Percentiles rank a stretch among this genome's conserved stretches.
phyloP scores from a whole-genome alignment of 352 stramenopile genomes.

The Blastocystis sp. region DNA sequence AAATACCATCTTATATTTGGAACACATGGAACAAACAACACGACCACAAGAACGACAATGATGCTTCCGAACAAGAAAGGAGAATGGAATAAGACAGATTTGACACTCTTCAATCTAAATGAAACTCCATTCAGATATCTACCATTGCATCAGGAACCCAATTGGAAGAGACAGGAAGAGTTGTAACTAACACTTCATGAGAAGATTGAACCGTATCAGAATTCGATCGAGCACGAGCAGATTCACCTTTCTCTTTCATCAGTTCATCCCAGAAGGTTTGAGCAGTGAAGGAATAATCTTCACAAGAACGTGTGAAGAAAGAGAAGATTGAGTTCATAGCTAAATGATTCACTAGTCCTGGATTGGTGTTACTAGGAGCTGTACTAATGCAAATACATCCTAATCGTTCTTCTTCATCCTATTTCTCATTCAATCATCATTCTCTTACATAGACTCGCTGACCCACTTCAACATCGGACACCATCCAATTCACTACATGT shows the following conservation, averaged over 20 bases:
- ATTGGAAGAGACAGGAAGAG: conserved; percentile 68
- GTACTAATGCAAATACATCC: conserved; percentile 37
- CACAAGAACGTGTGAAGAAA: not conserved
- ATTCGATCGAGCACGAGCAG: conserved; percentile 69
- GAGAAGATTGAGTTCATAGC: conserved; percentile 8
- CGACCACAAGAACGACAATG: conserved; percentile 80
- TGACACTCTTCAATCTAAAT: conserved; percentile 79
- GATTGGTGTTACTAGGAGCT: not conserved
- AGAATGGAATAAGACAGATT: conserved; percentile 79
- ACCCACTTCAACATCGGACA: conserved; percentile 74
- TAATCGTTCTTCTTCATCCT: conserved; percentile 13
- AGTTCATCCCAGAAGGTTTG: not conserved
- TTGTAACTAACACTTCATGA: conserved; percentile 71
- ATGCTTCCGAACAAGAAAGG: conserved; percentile 77
- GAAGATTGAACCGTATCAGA: conserved; percentile 70
- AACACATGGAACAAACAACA: conserved; percentile 77
- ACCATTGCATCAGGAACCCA: conserved; percentile 65
- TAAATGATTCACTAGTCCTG: not conserved
- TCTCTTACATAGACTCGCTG: conserved; percentile 71
- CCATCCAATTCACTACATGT: conserved; percentile 80
- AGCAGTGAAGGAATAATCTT: not conserved
- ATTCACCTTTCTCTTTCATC: not conserved
- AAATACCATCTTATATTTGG: conserved; percentile 75
- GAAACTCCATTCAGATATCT: conserved; percentile 70
- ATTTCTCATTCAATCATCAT: not conserved